These are phyloP conservation scores for Pseudocercospora cruenta DNA, from an alignment of 2,329 filamentous ascomycete genomes.

Conservation along the genomic window DNA sequence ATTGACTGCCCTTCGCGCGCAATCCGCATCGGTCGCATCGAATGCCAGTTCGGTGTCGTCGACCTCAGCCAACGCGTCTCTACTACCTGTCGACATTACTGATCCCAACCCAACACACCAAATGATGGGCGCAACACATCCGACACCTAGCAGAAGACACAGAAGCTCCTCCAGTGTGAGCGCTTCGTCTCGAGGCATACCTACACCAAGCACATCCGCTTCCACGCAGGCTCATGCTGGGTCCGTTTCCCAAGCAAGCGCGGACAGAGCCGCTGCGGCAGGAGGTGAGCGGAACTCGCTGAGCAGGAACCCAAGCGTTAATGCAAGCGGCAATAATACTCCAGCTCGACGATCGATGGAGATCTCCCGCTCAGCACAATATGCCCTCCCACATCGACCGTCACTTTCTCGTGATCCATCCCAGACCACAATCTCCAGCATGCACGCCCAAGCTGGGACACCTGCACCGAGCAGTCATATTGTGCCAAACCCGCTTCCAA, in stretches of 20 bases:
- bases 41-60: conserved; percentile 56
- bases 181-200: conserved; percentile 29
- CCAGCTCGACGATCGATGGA: conserved; percentile 40
- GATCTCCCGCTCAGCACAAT: conserved; percentile 25
- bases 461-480: conserved; percentile 19
- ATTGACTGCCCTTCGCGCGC: conserved; percentile 77
- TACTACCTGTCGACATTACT: conserved; percentile 47
- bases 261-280: conserved; percentile 40
- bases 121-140: conserved; percentile 54
- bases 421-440: conserved; percentile 32
- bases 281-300: conserved; percentile 27
- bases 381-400: conserved; percentile 39
- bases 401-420: conserved; percentile 38
- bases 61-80: conserved; percentile 53
- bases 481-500: conserved; percentile 25
- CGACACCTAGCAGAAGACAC: conserved; percentile 59
- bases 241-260: conserved; percentile 41
- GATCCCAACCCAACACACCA: conserved; percentile 52
- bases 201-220: conserved; percentile 31
- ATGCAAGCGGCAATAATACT: conserved; percentile 39
- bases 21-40: conserved; percentile 64
- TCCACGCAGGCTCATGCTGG: conserved; percentile 30
- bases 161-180: conserved; percentile 38
- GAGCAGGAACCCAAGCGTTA: conserved; percentile 40
- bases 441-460: conserved; percentile 32